Base-by-base conservation (phyloP, 1,284 basidiomycete species). In the Austroboletus novae-zelandiae region DNA sequence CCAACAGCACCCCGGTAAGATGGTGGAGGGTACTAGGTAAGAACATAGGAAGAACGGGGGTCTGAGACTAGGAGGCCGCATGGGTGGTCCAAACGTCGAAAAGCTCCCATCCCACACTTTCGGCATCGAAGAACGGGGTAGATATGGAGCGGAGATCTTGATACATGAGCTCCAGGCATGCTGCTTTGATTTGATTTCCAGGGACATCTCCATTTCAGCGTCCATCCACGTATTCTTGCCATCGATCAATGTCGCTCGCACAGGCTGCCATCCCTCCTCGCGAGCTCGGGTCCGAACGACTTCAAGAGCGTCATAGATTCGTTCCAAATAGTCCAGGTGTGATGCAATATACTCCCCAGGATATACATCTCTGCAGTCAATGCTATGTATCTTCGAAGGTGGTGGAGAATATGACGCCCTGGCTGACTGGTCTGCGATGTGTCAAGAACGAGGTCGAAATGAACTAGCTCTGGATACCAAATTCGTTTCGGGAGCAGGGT, bases 131-230 rank as follows among this genome's bases (percentile, higher is more conserved):
- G 20, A 23, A 23, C 20, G 20, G 20, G 20, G 20, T 23, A 44
- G 31, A 51, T 66, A 67, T 3, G 62, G 58, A 1, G 58, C 65
- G 45, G 52, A 40, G 34, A 70, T 53, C 45, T 57, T 64, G 50
- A 70, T 61, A 13, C 65, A 68, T 15, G 66, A 66, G 46, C 68
- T 66, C 65, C 65, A 66, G 8, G 65, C 68, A 14, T 68, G 64
- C n/a, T 68, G 60, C 40, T 68, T 69, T 8, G 66, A 66, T 43
- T 48, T 69, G 32, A 47, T 49, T 49, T 66, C 65, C 27, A 66
- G 57, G 3, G 53, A 47, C 25, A 37, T 50, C 43, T 67, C 64
- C 4, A 42, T 23, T 32, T 70, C 64, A 10, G 48, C 13, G 15
- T 67, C 64, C 50, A 53, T 51, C 64, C 64, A 69, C n/a, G 18